Evolutionary conservation across 1,284 basidiomycete genomes (phyloP), one percentile per base, ranked within the genome.

Genomic region (Bondarzewia mesenterica): DNA sequence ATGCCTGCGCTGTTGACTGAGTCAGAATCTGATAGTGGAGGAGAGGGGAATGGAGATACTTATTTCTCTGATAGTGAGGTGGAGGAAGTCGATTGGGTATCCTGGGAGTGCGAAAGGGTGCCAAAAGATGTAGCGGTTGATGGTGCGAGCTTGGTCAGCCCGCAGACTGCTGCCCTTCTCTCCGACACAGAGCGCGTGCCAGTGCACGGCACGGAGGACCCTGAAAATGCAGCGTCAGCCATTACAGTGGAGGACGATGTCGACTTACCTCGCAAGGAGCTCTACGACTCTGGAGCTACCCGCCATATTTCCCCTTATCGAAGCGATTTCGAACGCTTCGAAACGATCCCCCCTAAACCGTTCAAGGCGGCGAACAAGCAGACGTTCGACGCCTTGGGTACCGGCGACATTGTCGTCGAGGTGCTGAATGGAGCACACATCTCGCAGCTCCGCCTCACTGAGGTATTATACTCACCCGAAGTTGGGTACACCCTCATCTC

Each of bases 301-400:
- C 29, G 55, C 2, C 72, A 74, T 42, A 65, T 75, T 8, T 68
- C 65, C 0, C 72, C 68, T 0, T 69, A 69, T 50, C 49, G 55
- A 0, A 52, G 69, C 20, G 46, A 52, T 5, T 66, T 74, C 53
- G 47, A 53, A 0, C 61, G 50, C 7, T 65, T 67, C 41, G 14
- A 41, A 0, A 15, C 50, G 0, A 71, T 66, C 2, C 49, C 57
- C 1, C 57, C 60, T 0, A 55, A 60, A 3, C 10, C 51, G 0
- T 63, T 75, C 21, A 47, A 46, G 0, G 63, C 67, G 46, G 67
- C 69, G 6, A 70, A 74, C 47, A 57, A 62, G 25, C 55, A 65
- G 10, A 46, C 29, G 0, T 72, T 74, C 44, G 49, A 47, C 7
- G 63, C 64, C 0, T 54, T 56, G 2, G 64, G 69, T 1, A 59